Evolutionary conservation across 805 yeast genomes (phyloP).

Genomic region (Saccharomycopsis microspora): DNA sequence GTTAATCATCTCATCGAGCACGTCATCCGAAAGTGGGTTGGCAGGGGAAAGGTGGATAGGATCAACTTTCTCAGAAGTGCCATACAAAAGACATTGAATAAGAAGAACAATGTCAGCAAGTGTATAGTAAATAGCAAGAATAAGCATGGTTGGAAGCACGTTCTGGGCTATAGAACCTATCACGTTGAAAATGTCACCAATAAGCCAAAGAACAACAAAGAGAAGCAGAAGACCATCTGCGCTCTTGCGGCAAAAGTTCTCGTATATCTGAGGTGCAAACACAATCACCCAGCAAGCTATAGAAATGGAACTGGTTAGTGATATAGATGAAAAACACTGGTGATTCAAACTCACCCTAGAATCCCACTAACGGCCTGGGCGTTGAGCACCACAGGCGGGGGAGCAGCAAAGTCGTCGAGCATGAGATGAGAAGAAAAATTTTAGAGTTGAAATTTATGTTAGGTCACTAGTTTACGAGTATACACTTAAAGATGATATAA

Average conservation of each 20-base stretch:
- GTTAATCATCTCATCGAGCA: slow-evolving; percentile 41
- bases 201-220: slow-evolving; percentile 83
- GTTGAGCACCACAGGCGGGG: slow-evolving; percentile 53
- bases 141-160: slow-evolving; percentile 87
- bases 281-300: slow-evolving; percentile 97
- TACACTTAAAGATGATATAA: no score
- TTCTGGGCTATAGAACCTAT: slow-evolving; percentile 85
- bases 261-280: slow-evolving; percentile 93
- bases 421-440: no score
- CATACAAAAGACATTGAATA: slow-evolving; percentile 73
- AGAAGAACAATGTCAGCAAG: slow-evolving; percentile 78
- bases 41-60: slow-evolving; percentile 82
- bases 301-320: slow-evolving; percentile 55
- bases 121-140: slow-evolving; percentile 87
- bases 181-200: slow-evolving; percentile 90
- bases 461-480: no score
- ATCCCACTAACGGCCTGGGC: slow-evolving; percentile 70
- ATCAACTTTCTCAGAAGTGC: slow-evolving; percentile 40
- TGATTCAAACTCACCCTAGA: slow-evolving; percentile 32
- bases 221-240: slow-evolving; percentile 84
- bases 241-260: slow-evolving; percentile 73
- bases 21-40: slow-evolving; percentile 67
- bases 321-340: background rate
- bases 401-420: slow-evolving; percentile 26
- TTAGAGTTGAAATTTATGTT: no score